Conservation (phyloP, 2,329 filamentous ascomycete genomes). For the Nothopassalora personata region DNA sequence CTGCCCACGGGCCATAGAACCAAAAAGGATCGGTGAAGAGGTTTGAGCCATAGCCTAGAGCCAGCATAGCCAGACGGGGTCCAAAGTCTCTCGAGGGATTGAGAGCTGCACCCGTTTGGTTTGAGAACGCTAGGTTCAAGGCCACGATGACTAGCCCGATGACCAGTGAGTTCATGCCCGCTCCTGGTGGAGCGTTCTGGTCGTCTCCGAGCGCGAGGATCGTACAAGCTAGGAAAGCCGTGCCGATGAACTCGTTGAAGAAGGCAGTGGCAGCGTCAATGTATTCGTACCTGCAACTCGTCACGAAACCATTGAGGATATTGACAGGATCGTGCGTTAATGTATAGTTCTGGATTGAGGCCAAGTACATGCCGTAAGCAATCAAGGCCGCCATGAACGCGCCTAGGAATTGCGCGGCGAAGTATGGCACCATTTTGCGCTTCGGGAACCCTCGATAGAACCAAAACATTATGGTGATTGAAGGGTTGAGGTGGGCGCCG, state of each 20-base stretch:
- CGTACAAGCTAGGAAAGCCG: conserved; percentile 37
- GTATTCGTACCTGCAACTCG: conserved; percentile 39
- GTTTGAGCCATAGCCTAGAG: conserved; percentile 40
- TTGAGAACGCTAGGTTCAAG: conserved; percentile 39
- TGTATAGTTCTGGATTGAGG: conserved; percentile 31
- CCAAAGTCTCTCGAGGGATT: conserved; percentile 50
- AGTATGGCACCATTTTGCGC: conserved; percentile 47
- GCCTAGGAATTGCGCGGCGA: conserved; percentile 49
- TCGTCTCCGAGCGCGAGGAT: conserved; percentile 37
- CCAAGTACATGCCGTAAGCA: conserved; percentile 42
- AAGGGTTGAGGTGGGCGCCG: conserved; percentile 47
- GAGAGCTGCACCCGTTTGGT: conserved; percentile 45
- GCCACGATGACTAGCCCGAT: conserved; percentile 41
- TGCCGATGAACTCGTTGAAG: conserved; percentile 46
- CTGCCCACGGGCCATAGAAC: conserved; percentile 45
- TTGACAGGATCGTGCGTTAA: conserved; percentile 15
- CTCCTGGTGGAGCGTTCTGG: conserved; percentile 35
- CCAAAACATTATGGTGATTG: conserved; percentile 39
- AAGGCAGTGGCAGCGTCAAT: conserved; percentile 44
- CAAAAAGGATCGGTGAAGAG: conserved; percentile 40
- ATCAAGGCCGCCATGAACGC: conserved; percentile 48
- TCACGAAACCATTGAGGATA: conserved; percentile 42
- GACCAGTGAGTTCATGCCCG: conserved; percentile 49
- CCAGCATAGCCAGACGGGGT: conserved; percentile 43
- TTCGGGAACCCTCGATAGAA: conserved; percentile 50